These are phyloP conservation scores for Nannizziopsis arthrosporioides DNA, from an alignment of 2,329 filamentous ascomycete species.

Conservation along the genomic window DNA sequence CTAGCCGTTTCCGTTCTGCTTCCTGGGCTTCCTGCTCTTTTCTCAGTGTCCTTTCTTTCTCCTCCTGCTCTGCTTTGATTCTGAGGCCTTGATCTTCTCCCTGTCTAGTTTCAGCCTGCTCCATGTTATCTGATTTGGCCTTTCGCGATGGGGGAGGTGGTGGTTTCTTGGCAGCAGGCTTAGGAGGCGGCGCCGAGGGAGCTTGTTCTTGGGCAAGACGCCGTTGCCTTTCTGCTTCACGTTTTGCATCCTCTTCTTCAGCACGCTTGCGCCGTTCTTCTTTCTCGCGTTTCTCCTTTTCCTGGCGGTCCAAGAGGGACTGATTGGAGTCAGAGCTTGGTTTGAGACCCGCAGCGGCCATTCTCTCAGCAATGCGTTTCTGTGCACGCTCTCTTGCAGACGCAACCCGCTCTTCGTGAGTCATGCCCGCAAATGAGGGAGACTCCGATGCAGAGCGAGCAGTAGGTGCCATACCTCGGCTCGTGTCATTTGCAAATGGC, in stretches of 20 bases:
- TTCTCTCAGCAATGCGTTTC: slow-evolving; percentile 88
- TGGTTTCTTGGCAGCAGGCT: slow-evolving; percentile 49
- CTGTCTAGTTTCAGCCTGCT: slow-evolving; percentile 47
- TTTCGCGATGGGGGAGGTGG: slow-evolving; percentile 64
- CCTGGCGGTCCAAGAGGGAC: slow-evolving; percentile 67
- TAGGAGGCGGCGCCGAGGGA: slow-evolving; percentile 43
- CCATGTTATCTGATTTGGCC: slow-evolving; percentile 43
- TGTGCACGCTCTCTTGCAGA: slow-evolving; percentile 97
- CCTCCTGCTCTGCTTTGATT: slow-evolving; percentile 54
- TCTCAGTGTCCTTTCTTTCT: slow-evolving; percentile 43
- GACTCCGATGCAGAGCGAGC: slow-evolving; percentile 43
- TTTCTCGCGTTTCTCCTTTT: slow-evolving; percentile 76
- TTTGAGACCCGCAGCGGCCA: slow-evolving; percentile 86
- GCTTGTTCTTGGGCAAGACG: slow-evolving; percentile 67
- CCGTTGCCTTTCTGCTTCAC: slow-evolving; percentile 76
- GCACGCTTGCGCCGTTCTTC: slow-evolving; percentile 79
- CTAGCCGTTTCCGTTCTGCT: slow-evolving; percentile 59
- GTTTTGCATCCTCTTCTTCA: slow-evolving; percentile 82
- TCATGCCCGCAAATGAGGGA: slow-evolving; percentile 74
- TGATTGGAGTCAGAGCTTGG: slow-evolving; percentile 69
- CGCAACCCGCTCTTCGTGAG: slow-evolving; percentile 82
- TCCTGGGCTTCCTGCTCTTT: slow-evolving; percentile 67
- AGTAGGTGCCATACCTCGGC: slow-evolving; percentile 30
- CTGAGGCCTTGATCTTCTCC: slow-evolving; percentile 44
- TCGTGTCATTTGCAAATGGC: slow-evolving; percentile 38